Base-by-base conservation (phyloP, 441 rosid species). In the Eruca vesicaria region DNA sequence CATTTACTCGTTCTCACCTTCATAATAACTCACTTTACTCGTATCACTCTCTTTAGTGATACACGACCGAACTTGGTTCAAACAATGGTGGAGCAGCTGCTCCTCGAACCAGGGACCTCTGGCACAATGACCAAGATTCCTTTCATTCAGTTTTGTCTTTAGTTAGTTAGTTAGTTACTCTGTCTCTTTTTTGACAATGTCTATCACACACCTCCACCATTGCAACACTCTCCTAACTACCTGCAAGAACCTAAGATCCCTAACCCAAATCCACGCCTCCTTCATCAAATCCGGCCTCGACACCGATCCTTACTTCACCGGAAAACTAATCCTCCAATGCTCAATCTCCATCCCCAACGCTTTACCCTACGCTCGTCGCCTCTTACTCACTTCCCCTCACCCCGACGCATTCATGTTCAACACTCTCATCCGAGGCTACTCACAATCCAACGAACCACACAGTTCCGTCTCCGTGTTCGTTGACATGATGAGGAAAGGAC, bases 331-430 rank as follows among this genome's bases (percentile, higher is more conserved):
- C 67, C 87, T 88, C 20, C 94, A 84, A 64, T 84, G 83, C 72
- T 78, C 88, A 3, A 12, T 82, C 67, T 57, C 86, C 2, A 77
- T 87, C 69, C 75, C 86, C 29, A 74, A 63, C 52, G 84, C 86
- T 68, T 78, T 90, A 38, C 80, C 78, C 26, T 84, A 90, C 64
- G 93, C 92, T 66, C 65, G 41, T 21, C 71, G 79, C 48, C 78
- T 92, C 69, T 81, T 90, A 67, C 68, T 78, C 81, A 71, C 81
- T 75, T 79, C 77, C 50, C 88, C 79, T 1, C 63, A 79, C 18
- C 92, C 92, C 2, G 90, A 89, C 79, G 85, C 81, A 6, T 90
- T 90, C 87, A 89, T 90, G 93, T 85, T 82, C 84, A 92, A 92
- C 64, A 76, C 89, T 9, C 84, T 92, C 41, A 79, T 90, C 56